Base-by-base conservation (phyloP, 2,329 filamentous ascomycete species). In the Cytospora chrysosperma region DNA sequence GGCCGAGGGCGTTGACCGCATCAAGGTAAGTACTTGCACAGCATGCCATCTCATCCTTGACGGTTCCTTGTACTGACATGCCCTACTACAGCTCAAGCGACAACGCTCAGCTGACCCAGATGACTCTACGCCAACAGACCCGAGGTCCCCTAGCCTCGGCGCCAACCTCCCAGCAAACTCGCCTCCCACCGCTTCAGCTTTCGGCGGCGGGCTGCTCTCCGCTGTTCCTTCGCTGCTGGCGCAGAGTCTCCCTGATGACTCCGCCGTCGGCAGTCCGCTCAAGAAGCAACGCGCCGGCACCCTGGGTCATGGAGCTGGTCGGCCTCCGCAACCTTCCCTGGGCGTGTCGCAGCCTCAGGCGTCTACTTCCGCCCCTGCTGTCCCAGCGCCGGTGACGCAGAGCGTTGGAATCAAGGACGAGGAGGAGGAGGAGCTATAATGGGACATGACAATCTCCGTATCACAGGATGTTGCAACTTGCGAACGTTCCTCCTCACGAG, bases 1-100 rank as follows among this genome's bases (percentile, higher is more conserved):
- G 61, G 88, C 89, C 50, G 91, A 93, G 67, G 90, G 91, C 55
- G 90, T 95, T 57, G 86, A 91, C 70, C 88, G 92, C 69, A 94
- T 95, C 75, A 90, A 88, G 76, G 91, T 92, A 81, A 72, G 85
- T 75, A 51, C 19, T 30, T 19, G 28, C 17, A 27, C 26, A 47
- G 6, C 15, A 9, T 37, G 26, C 37, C 27, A 8, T 27, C 21
- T 8, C n/a, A 1, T 24, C 13, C 21, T 26, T 15, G 15, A 7
- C 19, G 15, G 17, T 12, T 17, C 6, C 28, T 24, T 27, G 21
- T 59, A 52, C 69, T 77, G 66, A 78, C 65, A 34, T 24, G n/a
- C 19, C n/a, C 27, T 51, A 50, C 28, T 43, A 70, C 71, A 93
- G 91, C 86, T 94, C 67, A 94, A 94, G 81, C 85, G 91, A 68